Conservation (phyloP, 139 green algal species). For the Pseudopediastrum boryanum region DNA sequence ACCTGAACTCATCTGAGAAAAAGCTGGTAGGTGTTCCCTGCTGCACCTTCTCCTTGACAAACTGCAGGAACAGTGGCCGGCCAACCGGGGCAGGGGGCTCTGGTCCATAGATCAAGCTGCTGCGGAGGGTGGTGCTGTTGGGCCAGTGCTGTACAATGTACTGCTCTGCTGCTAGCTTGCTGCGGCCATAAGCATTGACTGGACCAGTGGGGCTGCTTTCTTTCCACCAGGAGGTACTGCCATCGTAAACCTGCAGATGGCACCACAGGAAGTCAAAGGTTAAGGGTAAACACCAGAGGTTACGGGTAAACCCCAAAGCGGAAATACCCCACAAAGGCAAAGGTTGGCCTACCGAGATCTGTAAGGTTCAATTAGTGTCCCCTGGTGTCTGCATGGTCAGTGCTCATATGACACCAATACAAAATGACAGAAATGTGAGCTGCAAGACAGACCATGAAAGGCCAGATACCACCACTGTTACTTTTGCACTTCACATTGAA, state of each 20-base stretch:
- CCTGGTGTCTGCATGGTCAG: background rate
- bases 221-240: conserved; percentile 47
- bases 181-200: conserved; percentile 81
- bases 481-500: too few species aligned
- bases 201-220: conserved; percentile 59
- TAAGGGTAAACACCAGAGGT: background rate
- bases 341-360: too few species aligned
- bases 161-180: conserved; percentile 76
- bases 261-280: background rate
- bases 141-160: conserved; percentile 31
- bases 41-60: conserved; percentile 48
- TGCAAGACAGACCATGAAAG: too few species aligned
- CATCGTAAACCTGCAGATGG: conserved; percentile 63
- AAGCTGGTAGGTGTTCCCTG: conserved; percentile 37
- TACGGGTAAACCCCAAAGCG: too few species aligned
- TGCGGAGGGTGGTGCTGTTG: conserved; percentile 53
- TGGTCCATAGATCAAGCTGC: conserved; percentile 81
- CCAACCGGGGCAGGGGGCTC: conserved; percentile 55
- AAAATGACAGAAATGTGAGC: background rate
- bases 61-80: conserved; percentile 75
- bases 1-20: conserved; percentile 50
- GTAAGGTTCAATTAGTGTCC: too few species aligned
- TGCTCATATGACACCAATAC: background rate
- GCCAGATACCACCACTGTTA: too few species aligned
- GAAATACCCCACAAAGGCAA: too few species aligned